Evolutionary conservation across 163 green algal species (phyloP).

Genomic region (Scenedesmus sp.): DNA sequence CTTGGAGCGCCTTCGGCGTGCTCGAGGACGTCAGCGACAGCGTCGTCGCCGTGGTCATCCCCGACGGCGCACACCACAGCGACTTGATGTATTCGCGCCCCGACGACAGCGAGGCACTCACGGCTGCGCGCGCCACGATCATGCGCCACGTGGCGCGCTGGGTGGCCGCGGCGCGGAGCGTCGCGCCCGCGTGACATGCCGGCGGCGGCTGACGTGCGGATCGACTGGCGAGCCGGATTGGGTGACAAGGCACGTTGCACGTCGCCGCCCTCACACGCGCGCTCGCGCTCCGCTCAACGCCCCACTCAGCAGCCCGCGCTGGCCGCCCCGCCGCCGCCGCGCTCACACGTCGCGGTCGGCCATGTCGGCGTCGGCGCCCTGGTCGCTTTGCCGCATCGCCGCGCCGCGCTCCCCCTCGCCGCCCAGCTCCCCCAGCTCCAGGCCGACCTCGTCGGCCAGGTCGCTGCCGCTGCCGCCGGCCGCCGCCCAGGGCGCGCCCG

Average conservation of each 20-base stretch:
- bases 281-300: no score
- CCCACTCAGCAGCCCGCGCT: no score
- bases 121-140: constrained; percentile 53
- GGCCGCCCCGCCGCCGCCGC: no score
- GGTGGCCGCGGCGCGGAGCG: no score
- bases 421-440: neutral
- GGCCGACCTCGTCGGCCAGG: neutral
- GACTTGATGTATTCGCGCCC: constrained; percentile 77
- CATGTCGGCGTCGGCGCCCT: constrained; percentile 33
- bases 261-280: no score
- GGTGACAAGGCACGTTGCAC: no score
- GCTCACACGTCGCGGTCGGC: constrained; percentile 25
- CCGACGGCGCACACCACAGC: constrained; percentile 81
- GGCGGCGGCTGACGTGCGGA: no score
- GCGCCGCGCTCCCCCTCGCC: neutral
- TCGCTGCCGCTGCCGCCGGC: neutral
- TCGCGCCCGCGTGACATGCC: no score
- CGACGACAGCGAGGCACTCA: constrained; percentile 67
- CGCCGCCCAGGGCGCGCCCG: no score
- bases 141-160: constrained; percentile 65
- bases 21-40: constrained; percentile 64
- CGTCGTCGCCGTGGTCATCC: constrained; percentile 63
- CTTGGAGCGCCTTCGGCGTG: constrained; percentile 77
- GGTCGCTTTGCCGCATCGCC: neutral
- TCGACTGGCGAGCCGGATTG: no score